Conservation (phyloP, 176 grass and related monocot species). For the Stipa capillata region DNA sequence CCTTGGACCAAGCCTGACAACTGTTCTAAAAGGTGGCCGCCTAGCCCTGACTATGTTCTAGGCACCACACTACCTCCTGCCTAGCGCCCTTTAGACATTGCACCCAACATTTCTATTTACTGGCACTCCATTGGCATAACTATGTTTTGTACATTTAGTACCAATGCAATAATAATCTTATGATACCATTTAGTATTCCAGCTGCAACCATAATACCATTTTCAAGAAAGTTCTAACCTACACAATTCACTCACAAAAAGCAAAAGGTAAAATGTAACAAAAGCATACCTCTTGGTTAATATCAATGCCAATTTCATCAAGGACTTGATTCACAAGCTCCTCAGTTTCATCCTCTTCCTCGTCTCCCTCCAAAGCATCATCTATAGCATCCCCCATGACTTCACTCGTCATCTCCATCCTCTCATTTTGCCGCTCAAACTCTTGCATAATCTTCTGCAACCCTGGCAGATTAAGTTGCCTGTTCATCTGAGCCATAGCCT, state of each 20-base stretch:
- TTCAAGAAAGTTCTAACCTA: background rate
- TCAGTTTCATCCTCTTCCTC: conserved; percentile 74
- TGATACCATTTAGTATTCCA: background rate
- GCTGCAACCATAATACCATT: background rate
- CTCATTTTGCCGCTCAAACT: conserved; percentile 80
- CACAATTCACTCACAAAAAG: background rate
- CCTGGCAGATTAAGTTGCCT: conserved; percentile 62
- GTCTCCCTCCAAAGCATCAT: conserved; percentile 63
- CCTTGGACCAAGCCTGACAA: background rate
- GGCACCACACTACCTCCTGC: too few relatives aligned
- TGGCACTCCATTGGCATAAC: background rate
- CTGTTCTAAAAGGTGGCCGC: too few relatives aligned
- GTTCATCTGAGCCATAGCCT: conserved; percentile 79
- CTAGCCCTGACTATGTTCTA: too few relatives aligned
- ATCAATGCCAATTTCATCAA: conserved; percentile 77
- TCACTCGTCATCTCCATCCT: conserved; percentile 77
- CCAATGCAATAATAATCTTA: background rate
- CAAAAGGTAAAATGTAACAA: background rate
- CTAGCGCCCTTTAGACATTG: too few relatives aligned
- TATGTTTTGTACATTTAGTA: background rate
- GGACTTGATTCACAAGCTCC: conserved; percentile 73
- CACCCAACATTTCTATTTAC: background rate
- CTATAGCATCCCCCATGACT: conserved; percentile 70
- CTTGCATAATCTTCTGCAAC: conserved; percentile 67
- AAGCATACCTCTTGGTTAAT: conserved; percentile 47